Percentiles rank a stretch among this genome's conserved stretches.
These are phyloP conservation scores for Abeoforma whisleri DNA, from an alignment of 78 protist genomes.

Conservation along the genomic window DNA sequence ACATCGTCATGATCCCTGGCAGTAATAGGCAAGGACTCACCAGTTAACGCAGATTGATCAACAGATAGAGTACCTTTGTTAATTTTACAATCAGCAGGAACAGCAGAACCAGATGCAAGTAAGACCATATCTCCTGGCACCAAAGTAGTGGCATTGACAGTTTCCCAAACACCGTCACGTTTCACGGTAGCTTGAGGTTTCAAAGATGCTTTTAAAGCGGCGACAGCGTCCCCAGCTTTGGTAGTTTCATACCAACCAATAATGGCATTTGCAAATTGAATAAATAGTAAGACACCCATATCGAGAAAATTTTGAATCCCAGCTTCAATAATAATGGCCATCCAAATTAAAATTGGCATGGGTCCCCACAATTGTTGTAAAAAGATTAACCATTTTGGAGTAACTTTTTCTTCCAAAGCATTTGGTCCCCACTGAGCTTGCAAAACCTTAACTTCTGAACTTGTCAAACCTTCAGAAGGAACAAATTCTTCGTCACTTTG, in stretches of 20 bases:
- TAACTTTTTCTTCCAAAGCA: neutral
- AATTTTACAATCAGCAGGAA: constrained; percentile 68
- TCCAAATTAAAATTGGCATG: constrained; percentile 40
- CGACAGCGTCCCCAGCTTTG: constrained; percentile 75
- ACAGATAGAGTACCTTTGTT: constrained; percentile 48
- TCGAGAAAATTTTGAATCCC: constrained; percentile 41
- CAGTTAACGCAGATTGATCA: constrained; percentile 66
- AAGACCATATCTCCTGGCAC: constrained; percentile 75
- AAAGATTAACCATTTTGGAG: neutral
- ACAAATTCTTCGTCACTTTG: no score
- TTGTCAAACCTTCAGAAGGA: constrained; percentile 8
- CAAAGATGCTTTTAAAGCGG: constrained; percentile 63
- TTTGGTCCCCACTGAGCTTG: constrained; percentile 1
- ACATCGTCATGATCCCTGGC: constrained; percentile 56
- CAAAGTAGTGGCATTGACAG: constrained; percentile 46
- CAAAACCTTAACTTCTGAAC: neutral
- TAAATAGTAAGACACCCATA: constrained; percentile 20
- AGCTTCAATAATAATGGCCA: constrained; percentile 32
- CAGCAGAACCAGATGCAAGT: constrained; percentile 61
- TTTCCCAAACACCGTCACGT: constrained; percentile 60
- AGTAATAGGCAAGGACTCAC: constrained; percentile 64
- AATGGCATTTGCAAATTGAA: constrained; percentile 56
- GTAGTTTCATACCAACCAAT: constrained; percentile 68
- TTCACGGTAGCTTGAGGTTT: constrained; percentile 43
- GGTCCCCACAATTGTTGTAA: constrained; percentile 11